phyloP scores from a whole-genome alignment of 2,329 filamentous ascomycete species.

The Zymoseptoria tritici region DNA sequence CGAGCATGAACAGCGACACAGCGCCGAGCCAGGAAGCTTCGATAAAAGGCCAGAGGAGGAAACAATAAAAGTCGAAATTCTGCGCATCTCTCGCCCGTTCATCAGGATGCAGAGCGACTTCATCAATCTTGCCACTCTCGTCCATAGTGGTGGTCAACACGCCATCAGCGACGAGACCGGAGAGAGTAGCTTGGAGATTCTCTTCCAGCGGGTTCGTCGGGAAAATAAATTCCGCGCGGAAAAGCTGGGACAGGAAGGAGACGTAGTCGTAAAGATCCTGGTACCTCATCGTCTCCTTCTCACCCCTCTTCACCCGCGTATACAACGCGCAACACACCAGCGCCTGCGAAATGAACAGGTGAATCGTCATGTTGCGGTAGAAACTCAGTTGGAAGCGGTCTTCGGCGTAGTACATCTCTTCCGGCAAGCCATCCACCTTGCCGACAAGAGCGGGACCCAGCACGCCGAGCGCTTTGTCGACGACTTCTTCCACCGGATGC shows the following conservation, averaged over 20 bases:
- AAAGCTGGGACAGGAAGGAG: constrained; percentile 82
- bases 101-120: constrained; percentile 64
- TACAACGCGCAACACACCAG: constrained; percentile 88
- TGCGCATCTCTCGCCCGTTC: constrained; percentile 77
- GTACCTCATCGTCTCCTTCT: constrained; percentile 61
- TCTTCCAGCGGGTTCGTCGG: constrained; percentile 71
- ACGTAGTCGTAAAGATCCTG: constrained; percentile 69
- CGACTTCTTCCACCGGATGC: constrained; percentile 68
- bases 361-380: constrained; percentile 99
- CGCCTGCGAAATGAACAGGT: constrained; percentile 90
- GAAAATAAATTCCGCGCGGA: constrained; percentile 96
- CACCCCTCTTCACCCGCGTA: constrained; percentile 79
- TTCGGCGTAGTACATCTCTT: constrained; percentile 90
- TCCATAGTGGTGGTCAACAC: constrained; percentile 62
- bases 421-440: constrained; percentile 66
- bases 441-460: constrained; percentile 85
- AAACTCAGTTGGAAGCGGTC: constrained; percentile 94
- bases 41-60: constrained; percentile 96
- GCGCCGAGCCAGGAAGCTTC: constrained; percentile 90
- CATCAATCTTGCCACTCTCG: constrained; percentile 48
- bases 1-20: constrained; percentile 77
- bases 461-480: constrained; percentile 85
- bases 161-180: constrained; percentile 67
- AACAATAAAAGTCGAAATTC: constrained; percentile 98
- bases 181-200: constrained; percentile 75